phyloP scores from a whole-genome alignment of 2,329 filamentous ascomycete genomes.

The Ramichloridium luteum region DNA sequence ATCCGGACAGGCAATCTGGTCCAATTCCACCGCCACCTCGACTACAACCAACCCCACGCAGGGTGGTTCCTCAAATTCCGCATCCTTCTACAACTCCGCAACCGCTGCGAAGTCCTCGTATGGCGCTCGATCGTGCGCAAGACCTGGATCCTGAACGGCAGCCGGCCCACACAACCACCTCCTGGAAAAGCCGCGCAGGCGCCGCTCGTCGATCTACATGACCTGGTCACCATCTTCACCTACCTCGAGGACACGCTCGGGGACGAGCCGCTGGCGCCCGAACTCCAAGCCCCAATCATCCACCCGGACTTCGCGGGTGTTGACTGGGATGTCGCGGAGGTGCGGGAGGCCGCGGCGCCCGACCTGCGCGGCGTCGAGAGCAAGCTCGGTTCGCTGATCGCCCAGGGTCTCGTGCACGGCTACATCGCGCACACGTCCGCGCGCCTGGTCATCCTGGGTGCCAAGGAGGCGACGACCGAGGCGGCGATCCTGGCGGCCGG shows the following conservation, averaged over 20 bases:
- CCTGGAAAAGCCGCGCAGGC: conserved; percentile 40
- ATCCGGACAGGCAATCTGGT: conserved; percentile 64
- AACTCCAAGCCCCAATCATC: conserved; percentile 22
- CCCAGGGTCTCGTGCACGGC: conserved; percentile 69
- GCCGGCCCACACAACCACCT: conserved; percentile 30
- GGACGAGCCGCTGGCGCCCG: conserved; percentile 28
- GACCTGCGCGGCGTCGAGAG: conserved; percentile 47
- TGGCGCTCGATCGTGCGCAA: conserved; percentile 74
- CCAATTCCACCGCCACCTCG: conserved; percentile 58
- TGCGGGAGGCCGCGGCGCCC: conserved; percentile 7
- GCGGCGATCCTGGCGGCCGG: conserved; percentile 52
- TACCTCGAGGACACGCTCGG: conserved; percentile 50
- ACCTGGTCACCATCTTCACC: conserved; percentile 51
- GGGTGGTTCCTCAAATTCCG: conserved; percentile 66
- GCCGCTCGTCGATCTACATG: conserved; percentile 60
- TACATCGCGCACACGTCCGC: conserved; percentile 68
- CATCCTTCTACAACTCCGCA: conserved; percentile 61
- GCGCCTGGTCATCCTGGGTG: conserved; percentile 72
- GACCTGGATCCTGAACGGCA: conserved; percentile 66
- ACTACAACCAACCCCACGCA: conserved; percentile 40
- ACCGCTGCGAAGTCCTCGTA: conserved; percentile 66
- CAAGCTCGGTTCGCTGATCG: conserved; percentile 61
- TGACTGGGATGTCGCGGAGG: conserved; percentile 7
- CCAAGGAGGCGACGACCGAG: conserved; percentile 36
- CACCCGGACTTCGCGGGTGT: conserved; percentile 35